Conservation (phyloP, 257 asterid genomes). For the Solanum pinnatisectum region DNA sequence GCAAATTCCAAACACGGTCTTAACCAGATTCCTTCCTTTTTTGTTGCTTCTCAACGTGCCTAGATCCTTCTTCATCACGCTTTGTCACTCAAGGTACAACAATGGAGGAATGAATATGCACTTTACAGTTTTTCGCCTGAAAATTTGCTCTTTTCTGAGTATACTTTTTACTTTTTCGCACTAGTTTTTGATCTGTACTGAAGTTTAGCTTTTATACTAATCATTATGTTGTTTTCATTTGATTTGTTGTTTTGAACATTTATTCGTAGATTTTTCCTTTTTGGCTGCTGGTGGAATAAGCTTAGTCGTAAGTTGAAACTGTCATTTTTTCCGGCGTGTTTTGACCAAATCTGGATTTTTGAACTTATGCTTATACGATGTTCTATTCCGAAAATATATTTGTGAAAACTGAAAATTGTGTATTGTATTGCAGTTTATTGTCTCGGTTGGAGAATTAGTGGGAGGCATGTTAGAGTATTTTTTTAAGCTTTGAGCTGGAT, state of each 20-base stretch:
- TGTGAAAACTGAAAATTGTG: not conserved
- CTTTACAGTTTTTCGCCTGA: not conserved
- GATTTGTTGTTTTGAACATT: not conserved
- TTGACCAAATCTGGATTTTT: not conserved
- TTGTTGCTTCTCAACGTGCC: not conserved
- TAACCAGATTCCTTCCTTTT: not conserved
- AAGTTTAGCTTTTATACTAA: not conserved
- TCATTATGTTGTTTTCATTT: not conserved
- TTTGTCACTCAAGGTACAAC: conserved; percentile 8
- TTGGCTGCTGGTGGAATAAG: not conserved
- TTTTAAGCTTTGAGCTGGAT: not conserved
- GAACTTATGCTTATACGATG: not conserved
- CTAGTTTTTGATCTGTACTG: conserved; percentile 14
- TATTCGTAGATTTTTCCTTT: not conserved
- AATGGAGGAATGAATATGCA: not conserved
- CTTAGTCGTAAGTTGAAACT: not conserved
- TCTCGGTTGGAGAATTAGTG: not conserved
- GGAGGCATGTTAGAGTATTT: not conserved
- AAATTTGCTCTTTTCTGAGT: not conserved
- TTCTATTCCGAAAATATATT: not conserved
- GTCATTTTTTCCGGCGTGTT: not conserved
- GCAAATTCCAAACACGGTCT: not conserved
- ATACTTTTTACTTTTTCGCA: not conserved
- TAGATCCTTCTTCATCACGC: not conserved
- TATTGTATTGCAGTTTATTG: not conserved